Base-by-base conservation (phyloP, 2,329 filamentous ascomycete species). In the Curvularia spicifera region DNA sequence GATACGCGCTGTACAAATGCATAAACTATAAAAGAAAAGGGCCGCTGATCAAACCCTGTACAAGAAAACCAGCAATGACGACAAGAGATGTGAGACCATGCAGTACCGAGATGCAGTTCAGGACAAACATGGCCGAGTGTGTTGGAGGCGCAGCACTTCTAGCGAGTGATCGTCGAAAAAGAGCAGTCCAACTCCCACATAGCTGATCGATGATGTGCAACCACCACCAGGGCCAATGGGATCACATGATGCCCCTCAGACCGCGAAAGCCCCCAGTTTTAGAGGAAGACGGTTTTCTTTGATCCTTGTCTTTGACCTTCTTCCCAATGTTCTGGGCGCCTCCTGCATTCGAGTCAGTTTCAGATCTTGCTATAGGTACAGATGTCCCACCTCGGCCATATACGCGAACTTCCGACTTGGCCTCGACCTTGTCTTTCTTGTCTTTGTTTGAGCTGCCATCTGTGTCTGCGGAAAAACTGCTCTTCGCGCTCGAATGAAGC, bases 301-400 rank as follows among this genome's bases (percentile, higher is more conserved):
- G 57, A 35, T 80, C 73, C 63, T 82, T 80, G 53, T 81, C 79
- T 60, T 83, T 83, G 60, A 80, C 78, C 63, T 85, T 83, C 70
- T 84, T 84, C 29, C 80, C 81, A 59, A 82, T 79, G 65, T 85
- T 83, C 67, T 85, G 84, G 39, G 80, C 82, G 45, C 82, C 81
- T 63, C 79, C 80, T 82, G 63, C 61, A 45, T 56, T 64, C 47
- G 55, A 48, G 46, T 74, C 64, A 75, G 67, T 56, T 56, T 81
- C 76, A 6, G 78, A 65, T 55, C 12, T 64, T 43, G 24, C 3
- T 29, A 40, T 47, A 28, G 35, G 20, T 20, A 46, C 24, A 42
- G 26, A 31, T 22, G 35, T 78, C 81, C 77, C 66, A 85, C 84
- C 84, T 78, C 84, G 77, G 48, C 84, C 84, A 67, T 82, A 84